Conservation (phyloP, 495 filamentous ascomycete species). For the Penicillium subrubescens region DNA sequence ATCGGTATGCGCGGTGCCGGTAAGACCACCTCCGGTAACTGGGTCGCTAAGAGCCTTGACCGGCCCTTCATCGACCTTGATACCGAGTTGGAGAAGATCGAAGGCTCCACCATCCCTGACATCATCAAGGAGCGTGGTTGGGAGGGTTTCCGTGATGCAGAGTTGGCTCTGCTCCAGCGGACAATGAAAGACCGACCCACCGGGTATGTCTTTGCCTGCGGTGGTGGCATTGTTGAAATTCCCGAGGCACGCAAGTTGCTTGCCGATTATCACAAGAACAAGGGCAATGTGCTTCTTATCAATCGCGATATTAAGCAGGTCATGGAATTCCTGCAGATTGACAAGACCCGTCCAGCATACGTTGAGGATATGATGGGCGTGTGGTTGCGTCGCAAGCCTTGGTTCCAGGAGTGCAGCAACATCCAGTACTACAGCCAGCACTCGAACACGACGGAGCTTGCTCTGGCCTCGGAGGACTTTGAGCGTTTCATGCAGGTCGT, state of each 20-base stretch:
- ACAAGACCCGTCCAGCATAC: conserved; percentile 92
- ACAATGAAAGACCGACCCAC: conserved; percentile 72
- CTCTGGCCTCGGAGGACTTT: conserved; percentile 75
- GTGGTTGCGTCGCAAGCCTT: conserved; percentile 87
- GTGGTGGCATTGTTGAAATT: conserved; percentile 90
- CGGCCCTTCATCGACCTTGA: conserved; percentile 87
- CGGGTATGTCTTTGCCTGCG: conserved; percentile 87
- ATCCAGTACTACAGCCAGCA: conserved; percentile 86
- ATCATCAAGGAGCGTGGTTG: conserved; percentile 80
- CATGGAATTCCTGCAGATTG: conserved; percentile 84
- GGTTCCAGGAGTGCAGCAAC: conserved; percentile 93
- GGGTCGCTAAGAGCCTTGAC: conserved; percentile 73
- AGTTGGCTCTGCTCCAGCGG: conserved; percentile 72
- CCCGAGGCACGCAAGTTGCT: conserved; percentile 79
- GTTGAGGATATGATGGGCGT: conserved; percentile 92
- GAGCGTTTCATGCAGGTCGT: conserved; percentile 73
- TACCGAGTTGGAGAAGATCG: conserved; percentile 72
- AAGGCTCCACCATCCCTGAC: conserved; percentile 77
- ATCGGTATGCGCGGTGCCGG: conserved; percentile 98
- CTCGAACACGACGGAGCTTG: conserved; percentile 50
- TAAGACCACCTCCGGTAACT: conserved; percentile 89
- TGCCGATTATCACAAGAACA: conserved; percentile 68
- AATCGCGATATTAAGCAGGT: conserved; percentile 85
- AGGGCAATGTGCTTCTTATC: conserved; percentile 88
- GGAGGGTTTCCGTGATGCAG: conserved; percentile 84